Evolutionary conservation across 495 filamentous ascomycete genomes (phyloP), one percentile per base, ranked within the genome.

Genomic region (Cercophora scortea): DNA sequence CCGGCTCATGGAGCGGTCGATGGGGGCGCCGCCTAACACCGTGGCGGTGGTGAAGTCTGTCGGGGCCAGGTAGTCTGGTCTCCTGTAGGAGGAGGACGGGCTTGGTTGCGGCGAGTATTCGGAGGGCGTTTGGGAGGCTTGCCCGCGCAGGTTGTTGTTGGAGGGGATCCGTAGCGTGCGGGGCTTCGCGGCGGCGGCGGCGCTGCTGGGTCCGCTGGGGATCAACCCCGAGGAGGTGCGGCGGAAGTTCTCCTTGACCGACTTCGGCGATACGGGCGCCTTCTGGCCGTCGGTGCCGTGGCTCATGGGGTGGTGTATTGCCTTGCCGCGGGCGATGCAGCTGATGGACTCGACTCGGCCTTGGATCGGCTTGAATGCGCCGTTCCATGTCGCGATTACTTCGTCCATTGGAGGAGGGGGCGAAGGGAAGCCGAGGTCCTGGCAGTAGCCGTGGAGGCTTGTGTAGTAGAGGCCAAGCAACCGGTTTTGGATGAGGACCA

Each of bases 401-500:
- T 86, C 79, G 17, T 84, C 81, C 74, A 88, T 85, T 2, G 85
- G 76, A 0, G 87, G 86, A 0, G 89, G 79, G 12, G 88, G 86
- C 8, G 84, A 86, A 2, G 84, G 84, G 61, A 92, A 88, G 9
- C 78, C 72, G 51, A 82, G 72, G 19, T 86, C 79, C 49, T 85
- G 72, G 55, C 87, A 89, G 67, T 87, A 96, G 52, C 81, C 81
- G 62, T 90, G 83, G 4, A 96, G 71, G 0, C 83, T 74, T 10
- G 91, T 95, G 69, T 97, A 97, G 57, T 88, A 86, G 50, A 93
- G 74, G 0, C 82, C 91, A 3, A 96, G 77, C 25, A 97, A 74
- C 40, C 82, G 80, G 65, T 92, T 93, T 60, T 97, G 92, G 38
- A 89, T 82, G 60, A 86, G 75, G 25, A 95, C 81, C 54, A 92